Base-by-base conservation (phyloP, 2,329 filamentous ascomycete genomes). In the Annulohypoxylon truncatum region DNA sequence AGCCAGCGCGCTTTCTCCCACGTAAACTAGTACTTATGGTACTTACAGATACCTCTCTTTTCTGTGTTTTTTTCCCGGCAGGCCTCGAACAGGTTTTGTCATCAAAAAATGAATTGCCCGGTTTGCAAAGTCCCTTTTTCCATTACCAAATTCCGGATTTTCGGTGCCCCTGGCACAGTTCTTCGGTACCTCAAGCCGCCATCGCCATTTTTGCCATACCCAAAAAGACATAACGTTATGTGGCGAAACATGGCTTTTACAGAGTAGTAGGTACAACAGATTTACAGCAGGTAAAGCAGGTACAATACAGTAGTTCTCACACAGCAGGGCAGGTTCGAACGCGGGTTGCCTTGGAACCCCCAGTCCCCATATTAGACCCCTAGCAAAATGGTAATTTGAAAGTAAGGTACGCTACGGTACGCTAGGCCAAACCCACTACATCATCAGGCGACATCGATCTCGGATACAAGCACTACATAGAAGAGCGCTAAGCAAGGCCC, bases 391-490 rank as follows among this genome's bases (percentile, higher is more conserved):
- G 26, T 29, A 58, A 59, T 52, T 47, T 60, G 42, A 52, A 58
- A 48, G 55, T 53, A 42, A 63, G 62, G 66, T 64, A 61, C 56
- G 53, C 53, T 61, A 53, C 31, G 52, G 52, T 33, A 44, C 53
- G 35, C 57, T 67, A 67, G 38, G 60, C 64, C 56, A 63, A 67
- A 44, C 67, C 55, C 63, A 65, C 67, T 69, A 69, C 67, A 69
- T 69, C 67, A 69, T 69, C 67, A 64, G 67, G 67, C 64, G 64
- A 62, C 64, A 67, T 67, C 52, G 64, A 69, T 69, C 67, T 69
- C 64, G 64, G 64, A 63, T 65, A 63, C 60, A 64, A 53, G 66
- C 54, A 61, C 48, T 47, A 57, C 42, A 52, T 47, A 29, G 38
- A 18, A 38, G 51, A 57, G 51, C 48, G 54, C 55, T 63, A 67